Conservation (phyloP, 805 yeast genomes). For the Schwanniomyces occidentalis region DNA sequence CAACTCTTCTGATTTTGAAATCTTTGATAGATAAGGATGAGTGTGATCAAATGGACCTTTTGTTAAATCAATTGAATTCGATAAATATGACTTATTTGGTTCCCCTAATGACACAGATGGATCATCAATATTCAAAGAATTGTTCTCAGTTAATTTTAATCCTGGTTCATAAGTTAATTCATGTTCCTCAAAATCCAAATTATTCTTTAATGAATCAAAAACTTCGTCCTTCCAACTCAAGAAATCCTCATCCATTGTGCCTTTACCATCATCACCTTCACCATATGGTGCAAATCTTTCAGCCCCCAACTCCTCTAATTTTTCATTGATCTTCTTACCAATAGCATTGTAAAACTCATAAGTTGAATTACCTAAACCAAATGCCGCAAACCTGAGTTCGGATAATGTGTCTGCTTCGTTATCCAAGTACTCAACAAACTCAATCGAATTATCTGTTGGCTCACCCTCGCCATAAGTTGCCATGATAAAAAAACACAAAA, state of each 20-base stretch:
- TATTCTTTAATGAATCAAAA: conserved; percentile 63
- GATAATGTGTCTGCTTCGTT: conserved; percentile 56
- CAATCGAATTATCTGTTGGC: conserved; percentile 92
- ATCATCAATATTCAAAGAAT: conserved; percentile 24
- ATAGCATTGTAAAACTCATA: conserved; percentile 90
- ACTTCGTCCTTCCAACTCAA: conserved; percentile 86
- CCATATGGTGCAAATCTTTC: conserved; percentile 74
- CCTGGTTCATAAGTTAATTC: conserved; percentile 80
- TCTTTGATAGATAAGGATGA: conserved; percentile 81
- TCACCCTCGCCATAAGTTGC: conserved; percentile 99
- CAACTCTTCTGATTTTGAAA: conserved; percentile 63
- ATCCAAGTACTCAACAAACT: conserved; percentile 69
- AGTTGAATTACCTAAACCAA: conserved; percentile 93
- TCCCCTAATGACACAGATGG: conserved; percentile 66
- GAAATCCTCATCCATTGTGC: conserved; percentile 93
- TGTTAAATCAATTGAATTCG: conserved; percentile 32
- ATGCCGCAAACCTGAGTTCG: conserved; percentile 67
- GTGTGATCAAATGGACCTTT: conserved; percentile 77
- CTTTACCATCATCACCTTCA: conserved; percentile 93
- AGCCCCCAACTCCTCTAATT: conserved; percentile 65
- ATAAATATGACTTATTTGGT: conserved; percentile 56
- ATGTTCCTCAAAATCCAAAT: conserved; percentile 71
- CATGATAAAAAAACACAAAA: conserved; percentile 65
- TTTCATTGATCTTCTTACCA: conserved; percentile 59
- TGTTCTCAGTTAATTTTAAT: conserved; percentile 42